A percentile compares a stretch with the other conserved stretches of the same genome.
Conservation (phyloP, 2,329 filamentous ascomycete genomes). For the Zasmidium citrigriseum region DNA sequence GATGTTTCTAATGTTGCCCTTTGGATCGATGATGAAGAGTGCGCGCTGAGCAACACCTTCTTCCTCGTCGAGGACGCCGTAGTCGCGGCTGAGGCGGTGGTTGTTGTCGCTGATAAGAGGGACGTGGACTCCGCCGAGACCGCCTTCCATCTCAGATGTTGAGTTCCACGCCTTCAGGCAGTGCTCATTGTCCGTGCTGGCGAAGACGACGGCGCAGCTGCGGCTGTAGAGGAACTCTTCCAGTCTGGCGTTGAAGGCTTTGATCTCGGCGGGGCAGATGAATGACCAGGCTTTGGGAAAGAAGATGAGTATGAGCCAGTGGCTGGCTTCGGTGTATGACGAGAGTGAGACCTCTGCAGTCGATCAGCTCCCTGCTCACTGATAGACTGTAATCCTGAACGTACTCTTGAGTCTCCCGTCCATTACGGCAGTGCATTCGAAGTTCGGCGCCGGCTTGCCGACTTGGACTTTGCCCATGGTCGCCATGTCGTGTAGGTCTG, state of each 20-base stretch:
- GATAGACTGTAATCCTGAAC: no score
- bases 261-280: slow-evolving; percentile 67
- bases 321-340: slow-evolving; percentile 38
- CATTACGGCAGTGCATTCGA: slow-evolving; percentile 30
- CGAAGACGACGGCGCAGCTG: slow-evolving; percentile 61
- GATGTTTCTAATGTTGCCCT: slow-evolving; percentile 61
- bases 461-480: slow-evolving; percentile 22
- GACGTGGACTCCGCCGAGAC: slow-evolving; percentile 62
- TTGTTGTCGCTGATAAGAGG: slow-evolving; percentile 65
- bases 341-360: slow-evolving; percentile 30
- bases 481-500: slow-evolving; percentile 5
- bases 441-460: slow-evolving; percentile 32
- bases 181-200: slow-evolving; percentile 64
- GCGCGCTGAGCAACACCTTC: slow-evolving; percentile 64
- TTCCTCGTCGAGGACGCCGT: slow-evolving; percentile 65
- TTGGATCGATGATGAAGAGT: slow-evolving; percentile 67
- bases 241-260: slow-evolving; percentile 64
- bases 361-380: slow-evolving; percentile 4
- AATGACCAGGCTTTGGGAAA: slow-evolving; percentile 70
- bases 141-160: slow-evolving; percentile 61
- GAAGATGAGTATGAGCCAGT: slow-evolving; percentile 66
- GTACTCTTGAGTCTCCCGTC: slow-evolving; percentile 34
- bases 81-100: slow-evolving; percentile 60
- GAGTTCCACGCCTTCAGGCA: slow-evolving; percentile 60
- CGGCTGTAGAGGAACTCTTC: slow-evolving; percentile 58